phyloP scores from a whole-genome alignment of 2,329 filamentous ascomycete genomes.

The Colletotrichum endophyticum region DNA sequence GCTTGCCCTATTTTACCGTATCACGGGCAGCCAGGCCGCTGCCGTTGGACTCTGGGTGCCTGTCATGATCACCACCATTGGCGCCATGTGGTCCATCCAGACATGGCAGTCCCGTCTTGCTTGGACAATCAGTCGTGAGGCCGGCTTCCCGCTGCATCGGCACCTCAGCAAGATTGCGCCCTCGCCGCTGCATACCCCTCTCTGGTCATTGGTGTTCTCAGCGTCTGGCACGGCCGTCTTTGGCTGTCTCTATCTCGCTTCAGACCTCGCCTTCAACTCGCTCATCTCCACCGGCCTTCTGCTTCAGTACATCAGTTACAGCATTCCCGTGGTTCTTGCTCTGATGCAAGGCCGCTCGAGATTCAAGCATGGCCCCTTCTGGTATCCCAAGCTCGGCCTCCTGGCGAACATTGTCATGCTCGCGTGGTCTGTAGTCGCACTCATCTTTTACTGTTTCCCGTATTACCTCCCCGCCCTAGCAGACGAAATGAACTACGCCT shows the following conservation, averaged over 20 bases:
- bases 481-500: slow-evolving; percentile 30
- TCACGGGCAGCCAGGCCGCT: slow-evolving; percentile 25
- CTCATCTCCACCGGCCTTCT: slow-evolving; percentile 28
- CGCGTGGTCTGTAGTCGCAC: slow-evolving; percentile 24
- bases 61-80: slow-evolving; percentile 25
- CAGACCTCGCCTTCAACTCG: slow-evolving; percentile 30
- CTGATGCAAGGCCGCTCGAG: slow-evolving; percentile 26
- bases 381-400: slow-evolving; percentile 27
- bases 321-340: slow-evolving; percentile 27
- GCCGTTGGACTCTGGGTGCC: slow-evolving; percentile 27
- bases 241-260: slow-evolving; percentile 30
- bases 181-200: slow-evolving; percentile 26
- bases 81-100: slow-evolving; percentile 30
- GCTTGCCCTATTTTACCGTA: slow-evolving; percentile 25
- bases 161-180: slow-evolving; percentile 26
- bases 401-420: slow-evolving; percentile 29
- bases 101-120: slow-evolving; percentile 33
- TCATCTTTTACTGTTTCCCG: slow-evolving; percentile 32
- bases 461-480: slow-evolving; percentile 24
- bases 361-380: slow-evolving; percentile 31
- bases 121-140: slow-evolving; percentile 31
- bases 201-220: slow-evolving; percentile 28
- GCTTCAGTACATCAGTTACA: slow-evolving; percentile 31
- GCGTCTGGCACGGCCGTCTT: slow-evolving; percentile 27
- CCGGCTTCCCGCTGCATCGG: slow-evolving; percentile 26